Conservation (phyloP, 2,329 filamentous ascomycete genomes). For the Myriosclerotinia curreyana region DNA sequence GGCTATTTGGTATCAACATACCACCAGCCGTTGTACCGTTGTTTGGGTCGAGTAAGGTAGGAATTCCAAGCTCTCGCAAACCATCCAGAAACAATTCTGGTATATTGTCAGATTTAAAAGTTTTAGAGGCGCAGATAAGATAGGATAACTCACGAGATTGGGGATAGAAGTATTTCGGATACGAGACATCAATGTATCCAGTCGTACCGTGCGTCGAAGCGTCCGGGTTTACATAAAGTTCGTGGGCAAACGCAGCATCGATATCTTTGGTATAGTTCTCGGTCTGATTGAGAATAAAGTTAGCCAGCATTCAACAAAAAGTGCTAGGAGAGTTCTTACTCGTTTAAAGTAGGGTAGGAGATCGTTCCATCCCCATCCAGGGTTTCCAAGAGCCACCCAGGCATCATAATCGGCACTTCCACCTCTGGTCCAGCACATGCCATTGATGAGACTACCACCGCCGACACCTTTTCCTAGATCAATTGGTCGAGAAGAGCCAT, state of each 20-base stretch:
- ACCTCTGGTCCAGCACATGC: constrained; percentile 38
- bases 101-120: constrained; percentile 1
- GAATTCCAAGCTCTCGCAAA: constrained; percentile 42
- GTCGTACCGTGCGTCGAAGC: constrained; percentile 38
- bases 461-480: constrained; percentile 36
- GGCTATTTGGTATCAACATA: constrained; percentile 42
- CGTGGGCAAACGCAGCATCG: constrained; percentile 29
- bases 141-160: constrained; percentile 40
- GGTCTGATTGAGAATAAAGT: constrained; percentile 29
- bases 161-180: constrained; percentile 43
- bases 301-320: neutral
- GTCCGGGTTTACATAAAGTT: constrained; percentile 36
- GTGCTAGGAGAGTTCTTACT: constrained; percentile 22
- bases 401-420: constrained; percentile 38
- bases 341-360: constrained; percentile 44
- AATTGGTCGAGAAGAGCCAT: constrained; percentile 30
- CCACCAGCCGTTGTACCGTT: constrained; percentile 42
- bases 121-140: neutral
- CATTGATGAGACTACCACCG: constrained; percentile 45
- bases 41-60: constrained; percentile 41
- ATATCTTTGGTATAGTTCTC: constrained; percentile 41
- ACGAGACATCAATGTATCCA: constrained; percentile 43
- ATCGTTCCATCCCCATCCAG: constrained; percentile 41
- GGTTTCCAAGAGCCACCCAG: constrained; percentile 44
- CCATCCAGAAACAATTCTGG: constrained; percentile 43